phyloP scores from a whole-genome alignment of 2,329 filamentous ascomycete genomes.

The Tolypocladium sp. region DNA sequence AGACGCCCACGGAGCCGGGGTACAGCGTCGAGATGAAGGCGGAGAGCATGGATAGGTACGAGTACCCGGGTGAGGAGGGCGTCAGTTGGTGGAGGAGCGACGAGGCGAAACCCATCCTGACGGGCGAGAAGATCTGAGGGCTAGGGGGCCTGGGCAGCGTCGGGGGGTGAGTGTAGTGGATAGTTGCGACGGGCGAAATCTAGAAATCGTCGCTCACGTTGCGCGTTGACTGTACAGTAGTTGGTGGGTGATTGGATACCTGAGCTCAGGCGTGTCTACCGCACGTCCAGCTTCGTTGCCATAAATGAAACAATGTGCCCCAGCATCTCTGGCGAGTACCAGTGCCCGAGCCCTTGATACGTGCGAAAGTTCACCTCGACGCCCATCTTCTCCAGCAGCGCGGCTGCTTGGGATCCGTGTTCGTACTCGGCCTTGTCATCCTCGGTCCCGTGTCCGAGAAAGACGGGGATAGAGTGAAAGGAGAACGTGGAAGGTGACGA shows the following conservation, averaged over 20 bases:
- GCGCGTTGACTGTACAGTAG: too few relatives aligned
- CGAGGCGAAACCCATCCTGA: slow-evolving; percentile 66
- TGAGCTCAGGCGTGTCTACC: neutral
- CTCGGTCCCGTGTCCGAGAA: slow-evolving; percentile 34
- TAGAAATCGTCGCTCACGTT: neutral
- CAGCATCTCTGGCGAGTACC: slow-evolving; percentile 33
- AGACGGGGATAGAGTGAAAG: slow-evolving; percentile 25
- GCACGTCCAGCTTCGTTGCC: neutral
- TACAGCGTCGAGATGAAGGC: slow-evolving; percentile 93
- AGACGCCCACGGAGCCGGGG: slow-evolving; percentile 71
- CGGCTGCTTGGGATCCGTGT: slow-evolving; percentile 23
- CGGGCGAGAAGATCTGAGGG: slow-evolving; percentile 41
- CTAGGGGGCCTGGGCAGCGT: neutral
- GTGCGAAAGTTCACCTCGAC: slow-evolving; percentile 23
- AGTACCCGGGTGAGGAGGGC: slow-evolving; percentile 66
- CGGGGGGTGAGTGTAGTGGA: neutral
- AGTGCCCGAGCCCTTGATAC: slow-evolving; percentile 34
- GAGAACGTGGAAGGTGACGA: neutral
- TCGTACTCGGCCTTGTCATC: slow-evolving; percentile 30
- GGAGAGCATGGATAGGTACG: slow-evolving; percentile 72
- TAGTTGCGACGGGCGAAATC: neutral
- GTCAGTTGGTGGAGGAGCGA: slow-evolving; percentile 82
- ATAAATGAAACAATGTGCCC: slow-evolving; percentile 25
- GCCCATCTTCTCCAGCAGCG: slow-evolving; percentile 23
- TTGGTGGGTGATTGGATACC: neutral